Base-by-base conservation (phyloP, 1,284 basidiomycete species). In the Marasmius fiardii region DNA sequence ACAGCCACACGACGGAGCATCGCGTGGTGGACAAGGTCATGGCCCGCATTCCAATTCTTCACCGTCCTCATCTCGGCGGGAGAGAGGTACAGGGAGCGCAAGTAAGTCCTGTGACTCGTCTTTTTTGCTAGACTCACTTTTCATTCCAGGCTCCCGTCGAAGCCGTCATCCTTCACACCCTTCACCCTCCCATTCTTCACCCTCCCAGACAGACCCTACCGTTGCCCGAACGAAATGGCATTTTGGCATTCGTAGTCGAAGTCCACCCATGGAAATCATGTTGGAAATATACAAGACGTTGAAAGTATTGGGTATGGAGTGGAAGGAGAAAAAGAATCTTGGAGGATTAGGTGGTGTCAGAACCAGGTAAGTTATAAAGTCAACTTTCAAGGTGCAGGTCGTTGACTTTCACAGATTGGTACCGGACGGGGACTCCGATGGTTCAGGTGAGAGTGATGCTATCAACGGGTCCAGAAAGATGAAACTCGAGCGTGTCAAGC, bases 181-280 rank as follows among this genome's bases (percentile, higher is more conserved):
- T 2, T 41, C 39, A n/a, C 39, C 39, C 20, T 41, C 39, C 7
- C 39, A 41, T 7, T 20, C 39, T 16, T 41, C 39, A n/a, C 39
- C 39, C 20, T 41, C 39, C 6, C 39, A 41, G 7, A 20, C 39
- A 41, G 47, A 49, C 31, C 47, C 47, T 12, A 31, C 47, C 4
- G 47, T 31, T 33, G 47, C 31, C 61, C 79, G 83, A 59, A 90
- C 89, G 12, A 90, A 89, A 67, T 99, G 97, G 97, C 97, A 99
- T 71, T 99, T 98, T 68, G 96, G 97, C 4, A 99, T 99, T 44
- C 83, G 96, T 35, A 95, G 92, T 62, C 82, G 95, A 55, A 94
- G 90, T 57, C 94, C 95, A 44, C 96, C 96, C 20, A 97, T 98
- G 93, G 96, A 98, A 71, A 96, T 99, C 44, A 98, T 99, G 95